A percentile compares a stretch with the other conserved stretches of the same genome.
Evolutionary conservation across 1,284 basidiomycete genomes (phyloP).

Genomic region (Cerrena zonata): DNA sequence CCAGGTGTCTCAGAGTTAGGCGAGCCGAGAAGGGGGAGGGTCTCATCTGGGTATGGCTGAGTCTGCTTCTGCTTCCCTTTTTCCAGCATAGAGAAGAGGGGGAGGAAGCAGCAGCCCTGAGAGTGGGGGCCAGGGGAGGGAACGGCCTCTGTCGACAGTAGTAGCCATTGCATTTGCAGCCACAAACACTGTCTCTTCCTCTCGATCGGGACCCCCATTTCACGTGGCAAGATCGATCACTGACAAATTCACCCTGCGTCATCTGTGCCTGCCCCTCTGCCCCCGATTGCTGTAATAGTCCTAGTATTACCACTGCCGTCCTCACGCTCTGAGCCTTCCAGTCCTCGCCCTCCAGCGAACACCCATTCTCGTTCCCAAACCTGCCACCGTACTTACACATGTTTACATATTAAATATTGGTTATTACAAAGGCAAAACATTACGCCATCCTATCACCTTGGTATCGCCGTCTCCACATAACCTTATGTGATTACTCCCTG

Average conservation of each 20-base stretch:
- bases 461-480: background rate
- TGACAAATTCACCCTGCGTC: too few species aligned
- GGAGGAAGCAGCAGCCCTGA: background rate
- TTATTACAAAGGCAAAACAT: too few species aligned
- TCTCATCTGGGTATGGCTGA: background rate
- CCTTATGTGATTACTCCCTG: too few species aligned
- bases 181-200: background rate
- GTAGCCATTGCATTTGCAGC: background rate
- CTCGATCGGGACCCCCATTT: background rate
- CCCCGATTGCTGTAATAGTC: background rate
- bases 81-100: background rate
- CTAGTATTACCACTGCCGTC: background rate
- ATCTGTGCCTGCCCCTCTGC: background rate
- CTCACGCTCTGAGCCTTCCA: background rate
- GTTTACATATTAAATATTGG: too few species aligned
- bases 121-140: background rate
- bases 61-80: background rate
- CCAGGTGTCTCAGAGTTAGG: background rate
- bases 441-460: background rate
- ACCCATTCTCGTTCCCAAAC: background rate
- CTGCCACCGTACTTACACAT: background rate
- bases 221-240: constrained; percentile 1
- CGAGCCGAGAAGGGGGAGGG: background rate
- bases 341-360: background rate
- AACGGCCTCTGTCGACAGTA: background rate